These are phyloP conservation scores for Truncatella angustata DNA, from an alignment of 2,329 filamentous ascomycete species.

Conservation along the genomic window DNA sequence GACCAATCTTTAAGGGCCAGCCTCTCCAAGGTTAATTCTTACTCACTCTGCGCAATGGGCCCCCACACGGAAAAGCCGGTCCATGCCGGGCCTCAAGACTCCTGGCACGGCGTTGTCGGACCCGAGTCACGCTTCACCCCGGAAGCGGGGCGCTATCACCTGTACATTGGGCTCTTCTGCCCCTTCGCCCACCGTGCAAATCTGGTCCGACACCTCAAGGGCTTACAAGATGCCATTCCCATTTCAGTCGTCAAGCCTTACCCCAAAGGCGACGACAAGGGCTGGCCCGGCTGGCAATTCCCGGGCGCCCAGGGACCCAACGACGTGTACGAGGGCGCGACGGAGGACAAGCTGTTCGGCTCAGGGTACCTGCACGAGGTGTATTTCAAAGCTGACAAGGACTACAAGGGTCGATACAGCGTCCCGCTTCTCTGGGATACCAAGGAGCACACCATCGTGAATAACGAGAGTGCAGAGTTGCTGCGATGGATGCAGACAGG, in stretches of 20 bases:
- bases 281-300: conserved; percentile 65
- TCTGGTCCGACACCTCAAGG: conserved; percentile 56
- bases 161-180: conserved; percentile 56
- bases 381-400: conserved; percentile 59
- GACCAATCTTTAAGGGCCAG: too few species aligned
- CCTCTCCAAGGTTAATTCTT: too few species aligned
- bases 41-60: neutral
- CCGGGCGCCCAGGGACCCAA: conserved; percentile 36
- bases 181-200: conserved; percentile 63
- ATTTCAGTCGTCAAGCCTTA: conserved; percentile 62
- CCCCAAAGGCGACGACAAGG: conserved; percentile 62
- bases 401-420: conserved; percentile 59
- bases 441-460: conserved; percentile 53
- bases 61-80: conserved; percentile 10
- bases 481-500: conserved; percentile 55
- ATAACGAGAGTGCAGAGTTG: conserved; percentile 60
- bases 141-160: conserved; percentile 21
- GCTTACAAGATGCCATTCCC: conserved; percentile 51
- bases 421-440: conserved; percentile 64
- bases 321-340: conserved; percentile 56
- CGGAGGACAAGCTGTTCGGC: conserved; percentile 57
- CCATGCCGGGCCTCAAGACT: conserved; percentile 21
- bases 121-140: conserved; percentile 20
- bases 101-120: conserved; percentile 23
- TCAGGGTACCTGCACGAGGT: conserved; percentile 59